Percentiles rank a stretch among this genome's conserved stretches.
These are phyloP conservation scores for Yamadazyma conglobata DNA, from an alignment of 1,139 yeast genomes.

Conservation along the genomic window DNA sequence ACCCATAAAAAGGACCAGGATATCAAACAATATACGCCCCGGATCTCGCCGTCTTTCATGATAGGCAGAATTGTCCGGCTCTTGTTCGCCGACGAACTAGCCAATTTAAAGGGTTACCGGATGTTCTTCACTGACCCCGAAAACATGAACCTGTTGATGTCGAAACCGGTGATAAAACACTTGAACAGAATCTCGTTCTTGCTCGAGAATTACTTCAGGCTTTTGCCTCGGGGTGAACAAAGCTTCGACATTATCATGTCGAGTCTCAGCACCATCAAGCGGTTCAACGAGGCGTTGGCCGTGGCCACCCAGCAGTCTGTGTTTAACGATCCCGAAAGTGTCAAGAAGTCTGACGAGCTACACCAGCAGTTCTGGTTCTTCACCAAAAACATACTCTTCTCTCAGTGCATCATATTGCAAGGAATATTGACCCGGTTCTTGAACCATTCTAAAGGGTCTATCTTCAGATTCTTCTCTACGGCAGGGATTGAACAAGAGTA, in stretches of 20 bases:
- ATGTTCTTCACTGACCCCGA: conserved; percentile 16
- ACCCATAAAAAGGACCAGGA: conserved; percentile 21
- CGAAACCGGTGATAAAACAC: conserved; percentile 46
- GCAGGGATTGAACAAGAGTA: conserved; percentile 23
- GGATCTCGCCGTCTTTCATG: conserved; percentile 23
- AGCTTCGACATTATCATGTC: conserved; percentile 22
- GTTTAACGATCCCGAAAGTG: conserved; percentile 19
- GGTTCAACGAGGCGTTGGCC: conserved; percentile 27
- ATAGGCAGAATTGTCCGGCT: conserved; percentile 21
- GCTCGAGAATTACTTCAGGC: conserved; percentile 32
- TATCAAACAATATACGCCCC: conserved; percentile 22
- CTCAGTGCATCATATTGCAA: conserved; percentile 52
- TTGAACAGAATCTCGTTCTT: conserved; percentile 48
- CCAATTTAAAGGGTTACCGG: conserved; percentile 17
- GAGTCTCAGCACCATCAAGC: conserved; percentile 19
- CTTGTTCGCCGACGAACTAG: conserved; percentile 18
- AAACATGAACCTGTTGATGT: conserved; percentile 6
- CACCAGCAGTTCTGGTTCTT: conserved; percentile 31
- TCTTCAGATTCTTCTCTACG: conserved; percentile 6
- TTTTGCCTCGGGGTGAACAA: conserved; percentile 17
- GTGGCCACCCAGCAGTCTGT: conserved; percentile 21
- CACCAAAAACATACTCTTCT: conserved; percentile 47
- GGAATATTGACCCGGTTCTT: conserved; percentile 47
- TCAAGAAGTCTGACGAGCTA: conserved; percentile 12
- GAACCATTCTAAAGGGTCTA: conserved; percentile 10